These are phyloP conservation scores for Dictyostelium brefeldianum DNA, from an alignment of 78 protist species.

Conservation along the genomic window DNA sequence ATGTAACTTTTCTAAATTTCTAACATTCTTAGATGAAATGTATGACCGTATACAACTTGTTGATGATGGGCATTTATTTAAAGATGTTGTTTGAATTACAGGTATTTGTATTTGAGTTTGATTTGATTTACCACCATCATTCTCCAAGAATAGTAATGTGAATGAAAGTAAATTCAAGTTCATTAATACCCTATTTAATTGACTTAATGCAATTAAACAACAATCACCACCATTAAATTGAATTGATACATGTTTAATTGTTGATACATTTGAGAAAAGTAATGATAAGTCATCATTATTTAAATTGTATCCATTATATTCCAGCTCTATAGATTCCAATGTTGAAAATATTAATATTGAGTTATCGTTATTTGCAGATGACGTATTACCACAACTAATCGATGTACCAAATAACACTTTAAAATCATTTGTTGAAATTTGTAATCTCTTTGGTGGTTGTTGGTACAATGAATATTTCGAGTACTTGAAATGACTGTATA, in stretches of 20 bases:
- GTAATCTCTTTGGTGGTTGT: neutral
- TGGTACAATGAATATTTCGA: neutral
- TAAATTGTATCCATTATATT: neutral
- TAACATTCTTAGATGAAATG: conserved; percentile 3
- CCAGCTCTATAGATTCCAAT: neutral
- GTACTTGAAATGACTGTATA: neutral
- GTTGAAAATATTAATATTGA: neutral
- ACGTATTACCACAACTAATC: neutral
- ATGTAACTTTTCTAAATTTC: conserved; percentile 1
- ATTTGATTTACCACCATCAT: conserved; percentile 17
- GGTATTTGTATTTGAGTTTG: conserved; percentile 5
- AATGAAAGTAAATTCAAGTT: neutral
- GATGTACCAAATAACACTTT: neutral
- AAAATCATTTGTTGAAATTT: neutral
- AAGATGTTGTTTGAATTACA: neutral
- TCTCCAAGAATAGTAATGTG: neutral
- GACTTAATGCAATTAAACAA: neutral
- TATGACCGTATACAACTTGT: neutral
- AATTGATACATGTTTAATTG: neutral
- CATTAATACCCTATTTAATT: neutral
- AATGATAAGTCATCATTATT: neutral
- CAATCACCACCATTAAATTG: conserved; percentile 17
- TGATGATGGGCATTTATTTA: neutral
- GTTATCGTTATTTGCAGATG: neutral
- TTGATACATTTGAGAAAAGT: neutral